Evolutionary conservation across 2,329 filamentous ascomycete species (phyloP), one percentile per base, ranked within the genome.

Genomic region (Sporothrix brasiliensis): DNA sequence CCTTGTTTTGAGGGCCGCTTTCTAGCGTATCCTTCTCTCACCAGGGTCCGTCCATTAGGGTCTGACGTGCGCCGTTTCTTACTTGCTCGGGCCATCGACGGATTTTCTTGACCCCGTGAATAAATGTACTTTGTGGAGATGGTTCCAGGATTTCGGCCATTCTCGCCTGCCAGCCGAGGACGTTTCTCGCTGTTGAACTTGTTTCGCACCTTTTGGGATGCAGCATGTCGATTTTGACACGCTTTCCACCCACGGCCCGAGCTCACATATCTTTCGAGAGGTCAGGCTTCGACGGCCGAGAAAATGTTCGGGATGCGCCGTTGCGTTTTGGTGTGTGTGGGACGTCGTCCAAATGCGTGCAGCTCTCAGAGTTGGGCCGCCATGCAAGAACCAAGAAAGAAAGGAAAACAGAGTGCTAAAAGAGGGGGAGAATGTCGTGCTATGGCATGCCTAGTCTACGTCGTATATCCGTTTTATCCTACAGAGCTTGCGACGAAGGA

Each of bases 231-330:
- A 34, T 34, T 9, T 34, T 9, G 34, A 34, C 34, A 34, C 34
- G 34, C 34, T 34, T 34, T 34, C 34, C 34, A 34, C 4, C 34
- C 34, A 7, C 34, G 34, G 34, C 34, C 34, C 34, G 34, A 34
- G 34, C 34, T 34, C 34, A 34, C 34, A 34, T 7, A 16, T 44
- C 41, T 13, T 3, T 13, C 14, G 44, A n/a, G 14, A 16, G 4
- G 41, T 63, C 60, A 63, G 60, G 60, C 60, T 34, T 63, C 41
- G 60, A 63, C n/a, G 19, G 60, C 41, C 60, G 41, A 63, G 21
- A 49, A 49, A 47, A 44, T 63, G 11, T 9, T 63, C 60, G 60
- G 34, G 60, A 63, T 49, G 41, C 21, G 6, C 60, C 13, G 7
- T 49, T 5, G 13, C 10, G 19, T 19, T 49, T 19, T 19, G 44